A percentile compares a stretch with the other conserved stretches of the same genome.
Evolutionary conservation across 805 yeast genomes (phyloP).

Genomic region (Teunomyces panamensis): DNA sequence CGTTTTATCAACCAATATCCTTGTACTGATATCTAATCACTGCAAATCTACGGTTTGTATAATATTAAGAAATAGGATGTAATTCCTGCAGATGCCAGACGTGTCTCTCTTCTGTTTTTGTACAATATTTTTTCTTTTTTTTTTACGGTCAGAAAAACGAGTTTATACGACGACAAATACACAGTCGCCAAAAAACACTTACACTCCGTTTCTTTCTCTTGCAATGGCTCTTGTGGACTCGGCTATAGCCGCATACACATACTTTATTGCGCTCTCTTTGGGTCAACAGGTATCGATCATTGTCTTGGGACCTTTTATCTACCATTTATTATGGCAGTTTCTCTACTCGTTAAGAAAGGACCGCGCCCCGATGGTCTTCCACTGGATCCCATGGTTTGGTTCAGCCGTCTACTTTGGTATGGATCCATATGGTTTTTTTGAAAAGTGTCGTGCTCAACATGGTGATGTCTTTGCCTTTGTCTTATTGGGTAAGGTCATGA

Average conservation of each 20-base stretch:
- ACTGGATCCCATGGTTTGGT: slow-evolving; percentile 96
- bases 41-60: background rate
- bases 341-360: slow-evolving; percentile 70
- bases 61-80: background rate
- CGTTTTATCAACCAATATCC: background rate
- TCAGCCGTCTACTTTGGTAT: slow-evolving; percentile 86
- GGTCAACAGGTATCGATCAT: slow-evolving; percentile 31
- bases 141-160: background rate
- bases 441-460: slow-evolving; percentile 68
- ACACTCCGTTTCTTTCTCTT: background rate
- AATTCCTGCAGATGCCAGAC: background rate
- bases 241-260: slow-evolving; percentile 6
- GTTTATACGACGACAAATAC: background rate
- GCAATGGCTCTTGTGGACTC: slow-evolving; percentile 26
- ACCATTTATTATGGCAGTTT: slow-evolving; percentile 64
- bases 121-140: background rate
- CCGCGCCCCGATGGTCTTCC: slow-evolving; percentile 85
- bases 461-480: slow-evolving; percentile 94
- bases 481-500: slow-evolving; percentile 86
- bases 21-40: background rate
- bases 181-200: background rate
- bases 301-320: slow-evolving; percentile 56
- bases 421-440: slow-evolving; percentile 91
- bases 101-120: background rate
- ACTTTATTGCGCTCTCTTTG: slow-evolving; percentile 22